phyloP scores from a whole-genome alignment of 108 stramenopile species.

The Nitzschia sp. region DNA sequence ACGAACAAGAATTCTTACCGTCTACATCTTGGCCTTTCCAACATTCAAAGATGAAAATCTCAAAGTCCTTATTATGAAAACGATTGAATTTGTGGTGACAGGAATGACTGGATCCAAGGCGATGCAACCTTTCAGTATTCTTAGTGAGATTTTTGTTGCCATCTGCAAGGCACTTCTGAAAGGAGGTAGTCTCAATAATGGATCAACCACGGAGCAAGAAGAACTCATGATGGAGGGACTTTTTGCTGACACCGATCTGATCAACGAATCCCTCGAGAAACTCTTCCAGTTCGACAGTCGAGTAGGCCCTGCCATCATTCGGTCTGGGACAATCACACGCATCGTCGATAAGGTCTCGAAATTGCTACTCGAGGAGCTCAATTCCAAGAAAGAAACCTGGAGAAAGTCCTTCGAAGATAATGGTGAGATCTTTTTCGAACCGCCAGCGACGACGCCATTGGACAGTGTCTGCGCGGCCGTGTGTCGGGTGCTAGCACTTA shows the following conservation, averaged over 20 bases:
- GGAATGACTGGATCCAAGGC: conserved; percentile 75
- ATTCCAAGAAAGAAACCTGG: conserved; percentile 24
- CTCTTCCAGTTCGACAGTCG: conserved; percentile 87
- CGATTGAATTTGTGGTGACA: conserved; percentile 90
- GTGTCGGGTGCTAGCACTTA: conserved; percentile 38
- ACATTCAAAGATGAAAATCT: conserved; percentile 81
- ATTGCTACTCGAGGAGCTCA: conserved; percentile 39
- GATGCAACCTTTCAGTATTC: conserved; percentile 66
- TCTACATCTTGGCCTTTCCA: conserved; percentile 84
- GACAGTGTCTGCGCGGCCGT: conserved; percentile 45
- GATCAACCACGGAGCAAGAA: conserved; percentile 22
- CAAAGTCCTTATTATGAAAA: conserved; percentile 90
- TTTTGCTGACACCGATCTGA: conserved; percentile 71
- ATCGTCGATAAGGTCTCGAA: conserved; percentile 64
- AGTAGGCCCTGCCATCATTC: conserved; percentile 69
- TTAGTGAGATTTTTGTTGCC: conserved; percentile 80
- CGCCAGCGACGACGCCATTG: conserved; percentile 36
- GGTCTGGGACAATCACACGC: conserved; percentile 61
- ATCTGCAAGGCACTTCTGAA: conserved; percentile 72
- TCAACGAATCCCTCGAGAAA: conserved; percentile 86
- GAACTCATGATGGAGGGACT: conserved; percentile 33
- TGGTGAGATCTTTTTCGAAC: conserved; percentile 28
- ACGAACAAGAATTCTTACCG: conserved; percentile 69
- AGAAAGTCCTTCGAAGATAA: conserved; percentile 21
- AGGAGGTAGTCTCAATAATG: conserved; percentile 20